Evolutionary conservation across 208 protist species (phyloP).

Genomic region (Crithidia brevicula): DNA sequence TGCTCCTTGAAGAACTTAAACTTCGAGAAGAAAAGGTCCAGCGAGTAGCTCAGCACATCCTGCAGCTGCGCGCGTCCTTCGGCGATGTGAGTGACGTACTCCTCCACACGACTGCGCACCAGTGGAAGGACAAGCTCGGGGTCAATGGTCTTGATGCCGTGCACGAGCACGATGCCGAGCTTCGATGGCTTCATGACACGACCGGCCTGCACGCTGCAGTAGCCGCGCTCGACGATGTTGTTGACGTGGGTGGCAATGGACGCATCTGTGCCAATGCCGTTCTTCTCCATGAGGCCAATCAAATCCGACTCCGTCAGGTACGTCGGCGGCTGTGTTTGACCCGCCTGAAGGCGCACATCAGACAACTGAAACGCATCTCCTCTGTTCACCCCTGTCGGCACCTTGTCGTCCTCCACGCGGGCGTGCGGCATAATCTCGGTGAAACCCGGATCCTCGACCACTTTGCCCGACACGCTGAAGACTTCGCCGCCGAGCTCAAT

Average conservation of each 20-base stretch:
- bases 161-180: constrained; percentile 93
- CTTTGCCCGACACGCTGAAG: constrained; percentile 75
- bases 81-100: constrained; percentile 93
- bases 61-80: constrained; percentile 83
- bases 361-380: constrained; percentile 84
- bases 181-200: constrained; percentile 93
- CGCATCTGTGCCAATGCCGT: constrained; percentile 99
- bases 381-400: constrained; percentile 63
- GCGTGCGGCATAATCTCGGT: constrained; percentile 84
- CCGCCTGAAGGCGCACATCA: constrained; percentile 76
- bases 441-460: constrained; percentile 86
- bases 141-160: constrained; percentile 95
- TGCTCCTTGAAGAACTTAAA: constrained; percentile 93
- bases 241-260: constrained; percentile 99
- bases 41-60: constrained; percentile 81
- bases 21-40: constrained; percentile 89
- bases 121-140: constrained; percentile 93
- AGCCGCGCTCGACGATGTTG: constrained; percentile 94
- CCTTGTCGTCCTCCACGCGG: constrained; percentile 73
- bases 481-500: constrained; percentile 82
- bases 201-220: constrained; percentile 85
- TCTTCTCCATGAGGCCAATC: constrained; percentile 97
- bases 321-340: constrained; percentile 92
- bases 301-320: constrained; percentile 98
- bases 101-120: constrained; percentile 93